These are phyloP conservation scores for Kluyveromyces sp. DNA, from an alignment of 1,139 yeast species.

Conservation along the genomic window DNA sequence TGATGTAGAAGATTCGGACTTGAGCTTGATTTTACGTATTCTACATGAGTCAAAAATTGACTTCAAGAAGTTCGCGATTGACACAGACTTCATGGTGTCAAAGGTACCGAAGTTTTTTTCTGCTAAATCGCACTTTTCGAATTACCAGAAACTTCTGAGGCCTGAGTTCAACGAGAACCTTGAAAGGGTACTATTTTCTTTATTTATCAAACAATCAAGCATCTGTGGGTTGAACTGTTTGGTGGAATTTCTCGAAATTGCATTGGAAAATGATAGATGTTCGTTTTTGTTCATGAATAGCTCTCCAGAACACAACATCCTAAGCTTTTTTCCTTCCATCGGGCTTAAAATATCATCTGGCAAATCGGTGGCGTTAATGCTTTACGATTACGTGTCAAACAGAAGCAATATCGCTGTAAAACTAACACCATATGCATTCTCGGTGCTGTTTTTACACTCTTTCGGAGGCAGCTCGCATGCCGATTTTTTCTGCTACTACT, in stretches of 20 bases:
- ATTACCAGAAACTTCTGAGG: background rate
- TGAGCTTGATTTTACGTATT: background rate
- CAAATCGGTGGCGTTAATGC: slow-evolving; percentile 11
- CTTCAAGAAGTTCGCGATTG: background rate
- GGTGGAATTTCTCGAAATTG: background rate
- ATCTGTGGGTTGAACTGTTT: background rate
- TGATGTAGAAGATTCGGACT: slow-evolving; percentile 3
- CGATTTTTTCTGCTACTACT: slow-evolving; percentile 14
- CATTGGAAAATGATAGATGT: background rate
- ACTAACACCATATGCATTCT: slow-evolving; percentile 16
- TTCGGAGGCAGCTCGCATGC: slow-evolving; percentile 9
- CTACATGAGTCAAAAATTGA: background rate
- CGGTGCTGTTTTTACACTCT: slow-evolving; percentile 13
- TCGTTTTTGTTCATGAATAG: background rate
- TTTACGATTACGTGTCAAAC: slow-evolving; percentile 9
- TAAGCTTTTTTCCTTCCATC: background rate
- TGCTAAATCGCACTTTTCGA: background rate
- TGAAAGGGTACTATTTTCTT: background rate
- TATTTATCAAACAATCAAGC: background rate
- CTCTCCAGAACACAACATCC: background rate
- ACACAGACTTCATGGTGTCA: slow-evolving; percentile 2
- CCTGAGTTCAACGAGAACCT: background rate
- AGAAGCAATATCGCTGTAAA: slow-evolving; percentile 5
- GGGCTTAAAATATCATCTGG: slow-evolving; percentile 8
- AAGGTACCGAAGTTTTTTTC: slow-evolving; percentile 1